Evolutionary conservation across 306 rosid genomes (phyloP).

Genomic region (Dalbergia oliveri): DNA sequence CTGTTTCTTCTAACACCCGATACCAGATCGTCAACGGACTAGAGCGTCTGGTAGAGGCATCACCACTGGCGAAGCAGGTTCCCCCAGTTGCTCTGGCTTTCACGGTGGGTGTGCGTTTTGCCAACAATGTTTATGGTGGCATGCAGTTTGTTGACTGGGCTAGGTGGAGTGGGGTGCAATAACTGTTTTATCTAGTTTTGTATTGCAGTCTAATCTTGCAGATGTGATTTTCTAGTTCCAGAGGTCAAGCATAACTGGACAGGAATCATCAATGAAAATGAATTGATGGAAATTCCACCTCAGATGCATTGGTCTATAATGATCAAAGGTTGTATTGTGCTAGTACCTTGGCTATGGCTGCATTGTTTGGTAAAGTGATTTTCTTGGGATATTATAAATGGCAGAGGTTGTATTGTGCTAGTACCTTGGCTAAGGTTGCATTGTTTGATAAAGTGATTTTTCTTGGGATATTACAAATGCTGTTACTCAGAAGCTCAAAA

Average conservation of each 20-base stretch:
- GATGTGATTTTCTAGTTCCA: conserved; percentile 31
- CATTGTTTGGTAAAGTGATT: too few relatives aligned
- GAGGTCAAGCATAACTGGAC: background rate
- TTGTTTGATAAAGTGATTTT: conserved; percentile 8
- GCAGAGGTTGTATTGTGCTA: background rate
- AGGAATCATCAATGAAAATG: background rate
- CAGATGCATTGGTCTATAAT: conserved; percentile 7
- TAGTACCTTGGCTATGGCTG: too few relatives aligned
- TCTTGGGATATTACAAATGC: background rate
- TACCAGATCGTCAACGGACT: conserved; percentile 90
- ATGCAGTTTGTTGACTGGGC: conserved; percentile 99
- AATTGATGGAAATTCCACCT: conserved; percentile 16
- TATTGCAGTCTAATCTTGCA: background rate
- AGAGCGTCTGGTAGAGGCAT: conserved; percentile 86
- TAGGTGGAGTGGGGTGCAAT: conserved; percentile 94
- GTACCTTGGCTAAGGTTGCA: conserved; percentile 30
- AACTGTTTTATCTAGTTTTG: conserved; percentile 36
- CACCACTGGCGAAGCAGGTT: conserved; percentile 75
- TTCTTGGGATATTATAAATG: too few relatives aligned
- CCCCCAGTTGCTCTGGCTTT: conserved; percentile 92
- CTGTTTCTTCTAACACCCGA: conserved; percentile 86
- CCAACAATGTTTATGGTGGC: conserved; percentile 90
- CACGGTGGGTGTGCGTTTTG: conserved; percentile 90
- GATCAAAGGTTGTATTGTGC: background rate
- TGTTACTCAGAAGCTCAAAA: conserved; percentile 5